Evolutionary conservation across 805 yeast species (phyloP), one percentile per base, ranked within the genome.

Genomic region (Lipomyces anomalus): DNA sequence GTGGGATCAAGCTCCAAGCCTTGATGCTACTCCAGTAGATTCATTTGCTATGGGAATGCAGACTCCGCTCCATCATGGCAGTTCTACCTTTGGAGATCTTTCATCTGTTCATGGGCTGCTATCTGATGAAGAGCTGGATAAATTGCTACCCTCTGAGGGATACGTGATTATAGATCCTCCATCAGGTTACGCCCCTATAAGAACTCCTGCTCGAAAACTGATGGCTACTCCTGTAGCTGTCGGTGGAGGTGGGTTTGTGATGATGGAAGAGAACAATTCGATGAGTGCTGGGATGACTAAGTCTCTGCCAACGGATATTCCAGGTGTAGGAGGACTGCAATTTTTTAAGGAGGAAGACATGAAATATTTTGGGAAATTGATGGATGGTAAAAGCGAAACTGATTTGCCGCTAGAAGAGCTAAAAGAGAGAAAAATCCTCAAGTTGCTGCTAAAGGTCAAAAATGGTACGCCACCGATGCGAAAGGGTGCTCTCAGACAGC

Each of bases 391-490:
- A 1, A 49, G 53, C 1, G 64, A 66, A 22, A 59, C 63, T 1
- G 63, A 63, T 1, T 50, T 78, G 21, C 61, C 79, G 0, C 46
- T 65, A 0, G 79, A 74, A 3, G 90, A 83, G 49, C 64, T 68
- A 36, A 73, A 73, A 40, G 88, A 82, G 53, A 63, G 78, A 6
- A 72, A 73, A 41, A 76, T 84, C 20, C 69, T 84, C 76, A 73
- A 73, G 37, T 65, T 86, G 22, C 65, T 90, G 17, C 63, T 88
- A 21, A 76, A 75, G 52, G 72, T 88, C 35, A 88, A 87, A 58
- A 88, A 89, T 62, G 96, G 96, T 2, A 66, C 79, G 17, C 84
- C 84, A 4, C 63, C 70, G 0, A 70, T 72, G 5, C 72, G 98
- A 40, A 89, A 85, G 58, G 64, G 67, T 13, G 81, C 95, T 0